Conservation (phyloP, 176 grass and related monocot species). For the Oryza glumipatula region DNA sequence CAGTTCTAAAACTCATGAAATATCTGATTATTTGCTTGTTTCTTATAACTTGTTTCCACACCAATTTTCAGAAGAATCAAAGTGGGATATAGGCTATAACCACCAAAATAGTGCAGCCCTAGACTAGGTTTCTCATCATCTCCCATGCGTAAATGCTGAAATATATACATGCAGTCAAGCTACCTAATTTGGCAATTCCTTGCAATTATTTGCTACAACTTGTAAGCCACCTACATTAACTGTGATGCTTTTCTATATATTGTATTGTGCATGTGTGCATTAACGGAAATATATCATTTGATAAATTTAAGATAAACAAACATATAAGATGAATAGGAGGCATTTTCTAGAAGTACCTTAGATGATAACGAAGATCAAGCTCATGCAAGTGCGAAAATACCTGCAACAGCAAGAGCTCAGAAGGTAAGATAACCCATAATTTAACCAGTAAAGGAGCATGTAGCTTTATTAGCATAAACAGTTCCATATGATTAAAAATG, state of each 20-base stretch:
- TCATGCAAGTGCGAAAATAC: constrained; percentile 97
- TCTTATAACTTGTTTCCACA: constrained; percentile 13
- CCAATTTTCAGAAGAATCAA: constrained; percentile 27
- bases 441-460: background rate
- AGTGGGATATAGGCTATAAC: background rate
- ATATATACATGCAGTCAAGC: constrained; percentile 1
- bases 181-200: constrained; percentile 2
- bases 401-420: constrained; percentile 47
- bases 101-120: constrained; percentile 8
- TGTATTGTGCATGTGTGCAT: constrained; percentile 7
- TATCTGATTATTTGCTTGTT: background rate
- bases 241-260: constrained; percentile 20
- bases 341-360: constrained; percentile 63
- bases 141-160: background rate
- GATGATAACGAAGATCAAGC: constrained; percentile 97
- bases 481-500: constrained; percentile 30
- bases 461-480: background rate
- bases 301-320: constrained; percentile 30
- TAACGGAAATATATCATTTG: background rate
- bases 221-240: background rate
- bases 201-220: background rate
- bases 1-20: constrained; percentile 2
- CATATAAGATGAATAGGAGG: background rate
- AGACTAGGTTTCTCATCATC: background rate
- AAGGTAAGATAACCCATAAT: background rate